Evolutionary conservation across 2,329 filamentous ascomycete species (phyloP).

Genomic region (Aspergillus quadricinctus): DNA sequence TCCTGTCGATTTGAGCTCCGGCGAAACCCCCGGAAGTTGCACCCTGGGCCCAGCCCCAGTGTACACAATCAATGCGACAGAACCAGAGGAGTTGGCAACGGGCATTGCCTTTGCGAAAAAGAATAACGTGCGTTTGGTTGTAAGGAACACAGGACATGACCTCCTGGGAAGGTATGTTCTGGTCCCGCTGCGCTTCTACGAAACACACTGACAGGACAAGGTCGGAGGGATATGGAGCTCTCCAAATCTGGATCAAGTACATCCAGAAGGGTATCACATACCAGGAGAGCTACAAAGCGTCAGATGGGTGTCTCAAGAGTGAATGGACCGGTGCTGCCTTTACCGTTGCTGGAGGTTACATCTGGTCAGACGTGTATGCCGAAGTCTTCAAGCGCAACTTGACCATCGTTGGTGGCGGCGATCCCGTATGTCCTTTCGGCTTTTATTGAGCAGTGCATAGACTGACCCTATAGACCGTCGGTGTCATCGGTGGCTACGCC

Average conservation of each 20-base stretch:
- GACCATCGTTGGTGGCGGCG: slow-evolving; percentile 28
- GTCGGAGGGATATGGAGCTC: slow-evolving; percentile 25
- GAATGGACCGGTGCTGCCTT: slow-evolving; percentile 32
- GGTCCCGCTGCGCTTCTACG: background rate
- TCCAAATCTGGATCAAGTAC: slow-evolving; percentile 29
- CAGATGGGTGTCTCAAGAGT: slow-evolving; percentile 28
- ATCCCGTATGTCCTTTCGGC: slow-evolving; percentile 9
- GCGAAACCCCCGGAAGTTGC: slow-evolving; percentile 19
- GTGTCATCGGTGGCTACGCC: slow-evolving; percentile 33
- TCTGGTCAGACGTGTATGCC: slow-evolving; percentile 22
- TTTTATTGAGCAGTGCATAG: background rate
- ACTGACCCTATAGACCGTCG: slow-evolving; percentile 11
- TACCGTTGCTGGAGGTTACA: slow-evolving; percentile 24
- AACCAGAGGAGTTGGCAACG: slow-evolving; percentile 18
- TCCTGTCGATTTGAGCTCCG: slow-evolving; percentile 18
- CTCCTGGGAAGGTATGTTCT: slow-evolving; percentile 10
- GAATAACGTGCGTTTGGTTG: slow-evolving; percentile 49
- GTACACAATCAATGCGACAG: slow-evolving; percentile 27
- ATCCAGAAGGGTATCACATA: slow-evolving; percentile 25
- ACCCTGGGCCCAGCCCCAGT: slow-evolving; percentile 22
- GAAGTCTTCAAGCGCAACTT: slow-evolving; percentile 22
- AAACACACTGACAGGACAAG: slow-evolving; percentile 5
- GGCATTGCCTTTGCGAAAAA: slow-evolving; percentile 41
- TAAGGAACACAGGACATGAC: slow-evolving; percentile 40
- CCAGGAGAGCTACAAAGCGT: slow-evolving; percentile 21